Base-by-base conservation (phyloP, 192 early-diverging fungal genomes). In the Coemansia sp. region DNA sequence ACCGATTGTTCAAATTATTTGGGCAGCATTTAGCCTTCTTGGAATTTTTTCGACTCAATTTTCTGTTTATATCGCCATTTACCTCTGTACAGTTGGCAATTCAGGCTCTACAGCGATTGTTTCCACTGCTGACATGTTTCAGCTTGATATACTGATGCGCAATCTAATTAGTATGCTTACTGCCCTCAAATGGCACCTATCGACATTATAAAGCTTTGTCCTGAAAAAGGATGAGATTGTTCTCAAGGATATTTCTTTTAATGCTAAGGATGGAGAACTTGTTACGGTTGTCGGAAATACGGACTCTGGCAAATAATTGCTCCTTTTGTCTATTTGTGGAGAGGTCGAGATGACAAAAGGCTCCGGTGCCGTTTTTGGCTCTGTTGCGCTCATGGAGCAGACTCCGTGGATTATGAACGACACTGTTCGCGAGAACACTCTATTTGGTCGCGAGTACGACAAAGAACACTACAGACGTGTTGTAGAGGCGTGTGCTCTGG, bases 381-480 rank as follows among this genome's bases (percentile, higher is more conserved):
- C n/a, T n/a, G n/a, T n/a, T n/a, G n/a, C n/a, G n/a, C n/a, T n/a
- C n/a, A n/a, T n/a, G n/a, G n/a, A n/a, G n/a, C n/a, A n/a, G n/a
- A n/a, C n/a, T n/a, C n/a, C n/a, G n/a, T n/a, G n/a, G n/a, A n/a
- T n/a, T n/a, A n/a, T n/a, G n/a, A n/a, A n/a, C n/a, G n/a, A n/a
- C n/a, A n/a, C n/a, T n/a, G n/a, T n/a, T n/a, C n/a, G n/a, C n/a
- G n/a, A n/a, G n/a, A n/a, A n/a, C 63, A 87, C 93, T 77, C 48
- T 93, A 23, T 93, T 95, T 79, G 92, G 93, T 0, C 84, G 80
- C 7, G 52, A 68, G 0, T 87, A 78, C 42, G 84, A 95, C 56
- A 61, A 67, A 13, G 59, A 66, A 55, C 72, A 64, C 13, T 93
- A 89, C 79, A 70, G 82, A 56, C 82, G 85, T 33, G 83, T 87